Conservation (phyloP, 2,329 filamentous ascomycete species). For the Diaporthe capsici region DNA sequence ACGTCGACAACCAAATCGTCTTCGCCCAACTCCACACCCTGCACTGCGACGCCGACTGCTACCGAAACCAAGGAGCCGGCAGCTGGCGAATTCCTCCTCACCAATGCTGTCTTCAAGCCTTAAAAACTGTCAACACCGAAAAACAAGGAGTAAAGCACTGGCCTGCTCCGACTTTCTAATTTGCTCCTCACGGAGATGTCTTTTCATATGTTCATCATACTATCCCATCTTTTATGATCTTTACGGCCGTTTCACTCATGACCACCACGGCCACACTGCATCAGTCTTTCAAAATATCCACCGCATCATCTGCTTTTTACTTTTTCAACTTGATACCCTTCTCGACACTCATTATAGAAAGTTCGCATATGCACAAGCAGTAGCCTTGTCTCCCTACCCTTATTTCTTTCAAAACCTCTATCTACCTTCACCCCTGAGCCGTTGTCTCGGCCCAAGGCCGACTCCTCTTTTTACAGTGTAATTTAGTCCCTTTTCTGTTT, state of each 20-base stretch:
- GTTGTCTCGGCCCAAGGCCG: not conserved
- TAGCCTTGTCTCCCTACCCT: not conserved
- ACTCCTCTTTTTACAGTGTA: constrained; percentile 13
- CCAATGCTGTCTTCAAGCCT: constrained; percentile 65
- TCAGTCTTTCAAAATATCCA: constrained; percentile 1
- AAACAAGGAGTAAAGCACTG: not conserved
- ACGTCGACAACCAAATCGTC: constrained; percentile 35
- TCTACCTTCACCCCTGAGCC: not conserved
- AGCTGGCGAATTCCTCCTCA: constrained; percentile 58
- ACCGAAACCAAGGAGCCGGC: constrained; percentile 48
- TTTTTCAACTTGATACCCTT: constrained; percentile 45
- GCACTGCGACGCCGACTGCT: constrained; percentile 45
- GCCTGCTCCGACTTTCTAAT: constrained; percentile 6
- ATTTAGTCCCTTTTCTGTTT: not conserved
- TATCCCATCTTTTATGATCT: constrained; percentile 26
- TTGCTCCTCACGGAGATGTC: not conserved
- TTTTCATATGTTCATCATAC: constrained; percentile 1
- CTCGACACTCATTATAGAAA: constrained; percentile 43
- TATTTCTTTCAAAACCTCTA: not conserved
- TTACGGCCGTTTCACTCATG: constrained; percentile 36
- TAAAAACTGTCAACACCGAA: constrained; percentile 30
- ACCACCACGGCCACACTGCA: not conserved
- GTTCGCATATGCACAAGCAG: constrained; percentile 32
- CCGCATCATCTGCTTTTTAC: constrained; percentile 24
- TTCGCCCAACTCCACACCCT: constrained; percentile 34